Percentiles rank a stretch among this genome's conserved stretches.
Evolutionary conservation across 495 filamentous ascomycete species (phyloP).

Genomic region (Cercophora sp.): DNA sequence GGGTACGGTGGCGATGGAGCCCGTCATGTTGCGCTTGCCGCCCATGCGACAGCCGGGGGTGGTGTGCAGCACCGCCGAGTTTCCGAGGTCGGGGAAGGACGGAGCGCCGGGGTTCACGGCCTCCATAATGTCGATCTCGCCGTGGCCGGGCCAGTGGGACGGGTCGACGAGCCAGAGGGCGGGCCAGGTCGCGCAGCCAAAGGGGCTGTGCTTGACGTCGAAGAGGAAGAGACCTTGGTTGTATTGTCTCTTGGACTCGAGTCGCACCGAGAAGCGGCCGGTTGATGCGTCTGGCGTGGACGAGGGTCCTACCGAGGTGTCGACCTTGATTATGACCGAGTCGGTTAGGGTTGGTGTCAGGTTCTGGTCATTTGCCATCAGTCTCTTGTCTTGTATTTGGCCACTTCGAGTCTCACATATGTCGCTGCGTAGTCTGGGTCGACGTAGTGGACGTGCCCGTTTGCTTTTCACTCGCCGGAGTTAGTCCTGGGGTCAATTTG

Average conservation of each 20-base stretch:
- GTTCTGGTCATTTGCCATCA: constrained; percentile 32
- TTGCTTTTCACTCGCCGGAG: constrained; percentile 11
- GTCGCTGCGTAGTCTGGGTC: constrained; percentile 13
- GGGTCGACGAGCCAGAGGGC: constrained; percentile 54
- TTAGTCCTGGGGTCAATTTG: neutral
- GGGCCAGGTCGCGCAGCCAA: constrained; percentile 57
- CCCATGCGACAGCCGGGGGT: constrained; percentile 55
- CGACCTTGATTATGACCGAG: constrained; percentile 42
- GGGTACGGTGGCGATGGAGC: constrained; percentile 24
- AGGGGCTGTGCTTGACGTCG: constrained; percentile 57
- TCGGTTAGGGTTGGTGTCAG: constrained; percentile 51
- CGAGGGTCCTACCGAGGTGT: constrained; percentile 34
- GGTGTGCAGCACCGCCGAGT: constrained; percentile 67
- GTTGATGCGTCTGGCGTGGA: constrained; percentile 31
- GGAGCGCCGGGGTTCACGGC: constrained; percentile 53
- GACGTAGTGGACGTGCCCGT: constrained; percentile 45
- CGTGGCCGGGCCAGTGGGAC: constrained; percentile 61
- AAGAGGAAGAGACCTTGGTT: constrained; percentile 55
- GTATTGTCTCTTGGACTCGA: constrained; percentile 52
- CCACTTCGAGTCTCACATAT: constrained; percentile 21
- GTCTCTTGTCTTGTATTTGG: neutral
- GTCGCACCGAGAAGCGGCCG: constrained; percentile 54
- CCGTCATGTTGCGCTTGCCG: constrained; percentile 42
- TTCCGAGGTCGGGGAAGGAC: constrained; percentile 24
- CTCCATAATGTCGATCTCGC: constrained; percentile 74